Percentiles rank a stretch among this genome's conserved stretches.
Conservation (phyloP, 305 asterid genomes). For the Solanum aculeatissimum region DNA sequence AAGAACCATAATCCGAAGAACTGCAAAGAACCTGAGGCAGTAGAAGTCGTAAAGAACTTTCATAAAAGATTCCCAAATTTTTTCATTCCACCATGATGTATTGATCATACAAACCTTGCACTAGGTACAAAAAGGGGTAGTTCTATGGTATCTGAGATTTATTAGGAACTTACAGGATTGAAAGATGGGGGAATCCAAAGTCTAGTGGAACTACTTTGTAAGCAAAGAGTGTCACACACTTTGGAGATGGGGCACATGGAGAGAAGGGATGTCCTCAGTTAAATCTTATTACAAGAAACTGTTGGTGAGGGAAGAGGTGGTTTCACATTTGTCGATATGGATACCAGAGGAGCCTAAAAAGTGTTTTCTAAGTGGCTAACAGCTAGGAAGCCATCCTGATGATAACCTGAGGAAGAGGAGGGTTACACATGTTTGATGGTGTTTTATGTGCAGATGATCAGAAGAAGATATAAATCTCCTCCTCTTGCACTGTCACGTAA, state of each 20-base stretch:
- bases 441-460: neutral
- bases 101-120: neutral
- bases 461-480: neutral
- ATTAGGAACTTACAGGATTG: neutral
- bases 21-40: neutral
- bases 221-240: neutral
- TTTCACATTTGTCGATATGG: neutral
- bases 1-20: neutral
- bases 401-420: neutral
- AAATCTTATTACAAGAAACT: neutral
- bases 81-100: neutral
- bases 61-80: neutral
- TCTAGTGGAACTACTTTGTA: neutral
- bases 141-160: neutral
- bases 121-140: neutral
- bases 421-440: neutral
- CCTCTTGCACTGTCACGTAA: neutral
- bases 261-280: neutral
- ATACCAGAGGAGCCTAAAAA: neutral
- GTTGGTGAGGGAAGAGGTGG: neutral
- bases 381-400: neutral
- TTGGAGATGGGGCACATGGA: neutral
- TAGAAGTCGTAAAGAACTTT: neutral
- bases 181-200: neutral
- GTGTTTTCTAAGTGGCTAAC: neutral